Conservation (phyloP, 75 land plant species). For the Pseudotsuga menziesii region DNA sequence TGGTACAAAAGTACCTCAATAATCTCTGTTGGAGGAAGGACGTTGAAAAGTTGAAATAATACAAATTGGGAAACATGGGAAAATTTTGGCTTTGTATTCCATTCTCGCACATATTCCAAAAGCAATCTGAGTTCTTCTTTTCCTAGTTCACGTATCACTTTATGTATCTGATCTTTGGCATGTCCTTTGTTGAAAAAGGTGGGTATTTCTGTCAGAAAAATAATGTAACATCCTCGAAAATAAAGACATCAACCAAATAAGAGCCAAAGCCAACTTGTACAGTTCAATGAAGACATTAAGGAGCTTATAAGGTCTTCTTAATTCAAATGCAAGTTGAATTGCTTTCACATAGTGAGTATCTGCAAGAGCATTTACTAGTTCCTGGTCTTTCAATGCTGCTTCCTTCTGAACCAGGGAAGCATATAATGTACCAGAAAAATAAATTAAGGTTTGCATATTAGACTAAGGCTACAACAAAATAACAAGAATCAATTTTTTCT, state of each 20-base stretch:
- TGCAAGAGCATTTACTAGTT: constrained; percentile 76
- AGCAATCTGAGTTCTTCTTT: too few relatives aligned
- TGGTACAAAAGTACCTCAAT: too few relatives aligned
- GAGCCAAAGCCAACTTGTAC: too few relatives aligned
- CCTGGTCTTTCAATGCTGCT: constrained; percentile 71
- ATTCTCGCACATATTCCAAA: too few relatives aligned
- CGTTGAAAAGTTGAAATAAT: constrained; percentile 50
- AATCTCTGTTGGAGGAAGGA: constrained; percentile 64
- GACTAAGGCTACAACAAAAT: background rate
- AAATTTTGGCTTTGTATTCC: constrained; percentile 78
- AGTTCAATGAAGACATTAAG: constrained; percentile 63
- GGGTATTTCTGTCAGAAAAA: too few relatives aligned
- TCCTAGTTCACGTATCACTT: too few relatives aligned
- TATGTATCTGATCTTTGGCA: too few relatives aligned
- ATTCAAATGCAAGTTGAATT: constrained; percentile 80
- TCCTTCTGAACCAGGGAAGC: constrained; percentile 53
- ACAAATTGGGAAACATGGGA: constrained; percentile 19
- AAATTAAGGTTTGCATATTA: background rate
- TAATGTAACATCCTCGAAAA: too few relatives aligned
- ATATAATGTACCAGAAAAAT: background rate
- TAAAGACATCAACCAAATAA: too few relatives aligned
- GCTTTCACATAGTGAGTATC: constrained; percentile 83
- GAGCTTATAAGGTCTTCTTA: constrained; percentile 74
- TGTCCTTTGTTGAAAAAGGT: too few relatives aligned
- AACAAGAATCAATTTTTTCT: background rate